Percentiles rank a stretch among this genome's conserved stretches.
These are phyloP conservation scores for Musa schizocarpa DNA, from an alignment of 176 grass and related monocot genomes.

Conservation along the genomic window DNA sequence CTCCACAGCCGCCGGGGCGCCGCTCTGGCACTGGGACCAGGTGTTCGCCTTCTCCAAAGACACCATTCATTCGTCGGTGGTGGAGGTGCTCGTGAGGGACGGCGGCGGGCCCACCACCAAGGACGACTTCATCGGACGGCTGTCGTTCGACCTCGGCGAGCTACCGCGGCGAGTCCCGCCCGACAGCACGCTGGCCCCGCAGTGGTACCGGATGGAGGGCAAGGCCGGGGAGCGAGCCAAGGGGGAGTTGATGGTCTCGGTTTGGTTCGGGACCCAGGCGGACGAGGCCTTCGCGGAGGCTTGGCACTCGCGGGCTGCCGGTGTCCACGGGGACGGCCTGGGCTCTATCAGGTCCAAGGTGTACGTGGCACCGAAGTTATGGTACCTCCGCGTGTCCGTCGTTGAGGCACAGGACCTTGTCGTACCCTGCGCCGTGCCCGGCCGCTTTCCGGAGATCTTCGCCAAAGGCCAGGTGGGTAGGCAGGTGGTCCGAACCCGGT, in stretches of 20 bases:
- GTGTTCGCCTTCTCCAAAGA: slow-evolving; percentile 92
- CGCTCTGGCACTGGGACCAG: slow-evolving; percentile 52
- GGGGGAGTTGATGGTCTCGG: slow-evolving; percentile 63
- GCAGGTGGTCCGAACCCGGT: slow-evolving; percentile 54
- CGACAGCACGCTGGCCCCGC: slow-evolving; percentile 80
- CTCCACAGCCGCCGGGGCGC: slow-evolving; percentile 12
- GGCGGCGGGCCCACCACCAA: slow-evolving; percentile 25
- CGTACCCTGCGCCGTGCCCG: slow-evolving; percentile 4
- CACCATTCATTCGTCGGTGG: slow-evolving; percentile 67
- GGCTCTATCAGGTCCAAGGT: slow-evolving; percentile 92
- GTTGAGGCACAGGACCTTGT: slow-evolving; percentile 73
- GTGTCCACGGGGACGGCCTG: slow-evolving; percentile 57
- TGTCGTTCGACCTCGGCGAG: slow-evolving; percentile 81
- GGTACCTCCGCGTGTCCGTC: slow-evolving; percentile 71
- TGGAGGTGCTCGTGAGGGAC: slow-evolving; percentile 58
- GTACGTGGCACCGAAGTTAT: slow-evolving; percentile 81
- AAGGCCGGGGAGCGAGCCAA: slow-evolving; percentile 40
- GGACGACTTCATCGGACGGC: slow-evolving; percentile 64
- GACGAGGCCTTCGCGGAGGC: slow-evolving; percentile 90
- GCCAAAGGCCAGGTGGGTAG: slow-evolving; percentile 60
- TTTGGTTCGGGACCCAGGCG: slow-evolving; percentile 84
- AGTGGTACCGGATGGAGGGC: slow-evolving; percentile 89
- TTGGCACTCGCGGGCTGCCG: slow-evolving; percentile 82
- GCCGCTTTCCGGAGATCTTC: slow-evolving; percentile 60
- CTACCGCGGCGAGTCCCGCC: slow-evolving; percentile 68